Evolutionary conservation across 139 green algal species (phyloP), one percentile per base, ranked within the genome.

Genomic region (Coelastrella sp.): DNA sequence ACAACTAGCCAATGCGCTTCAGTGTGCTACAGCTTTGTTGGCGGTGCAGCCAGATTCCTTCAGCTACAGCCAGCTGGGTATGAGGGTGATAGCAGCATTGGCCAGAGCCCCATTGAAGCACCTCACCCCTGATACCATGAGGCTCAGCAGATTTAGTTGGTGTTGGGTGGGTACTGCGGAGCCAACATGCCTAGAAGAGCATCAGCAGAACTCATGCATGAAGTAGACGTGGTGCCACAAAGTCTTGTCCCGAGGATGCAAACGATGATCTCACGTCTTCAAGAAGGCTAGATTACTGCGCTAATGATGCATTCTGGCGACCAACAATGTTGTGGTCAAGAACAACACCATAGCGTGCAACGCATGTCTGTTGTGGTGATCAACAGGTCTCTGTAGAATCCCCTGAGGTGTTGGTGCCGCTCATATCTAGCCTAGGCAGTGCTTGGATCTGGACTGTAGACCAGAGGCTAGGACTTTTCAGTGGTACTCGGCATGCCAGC

Each of bases 381-480:
- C 85, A 84, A n/a, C 94, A 94, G 95, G 84, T 94, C 25, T 59
- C 66, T 23, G 91, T 89, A 25, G 86, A 91, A 5, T 83, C 79
- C 7, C 84, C 87, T 15, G 69, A 23, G 21, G 81, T 89, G 40
- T 86, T 93, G 38, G 73, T 92, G 13, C 84, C 86, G 2, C 89
- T 98, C 9, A 82, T 95, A 25, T 80, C 62, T 2, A 87, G 91
- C 30, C 41, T 94, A 3, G 77, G 82, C 1, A 81, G 86, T n/a
- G 92, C 90, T 5, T 96, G 93, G 93, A 48, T 86, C 5, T 85
- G 41, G 66, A 94, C 89, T 0, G 76, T 91, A 0, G 85, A 94
- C 23, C 82, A 85, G 4, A 67, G 85, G 0, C 21, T 93, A 64
- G 94, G 94, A 11, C 87, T 97, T 8, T 97, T 96, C 84, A 85